phyloP scores from a whole-genome alignment of 179 eudicot species.

The Spinacia oleracea region DNA sequence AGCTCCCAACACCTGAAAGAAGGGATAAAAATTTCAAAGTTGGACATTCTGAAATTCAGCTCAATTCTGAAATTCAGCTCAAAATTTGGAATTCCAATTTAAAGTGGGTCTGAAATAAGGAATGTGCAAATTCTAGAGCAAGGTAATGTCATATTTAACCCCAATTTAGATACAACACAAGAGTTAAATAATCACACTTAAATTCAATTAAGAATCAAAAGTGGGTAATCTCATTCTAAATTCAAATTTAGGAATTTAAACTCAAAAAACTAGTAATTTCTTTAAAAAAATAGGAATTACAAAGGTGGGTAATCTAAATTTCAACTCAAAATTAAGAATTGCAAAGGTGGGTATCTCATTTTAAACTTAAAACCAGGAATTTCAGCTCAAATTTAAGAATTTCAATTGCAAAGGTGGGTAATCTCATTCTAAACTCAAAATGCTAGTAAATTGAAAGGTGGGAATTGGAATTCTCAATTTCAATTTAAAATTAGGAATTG shows the following conservation, averaged over 20 bases:
- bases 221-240: background rate
- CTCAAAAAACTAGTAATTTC: background rate
- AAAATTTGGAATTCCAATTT: background rate
- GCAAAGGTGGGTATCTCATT: background rate
- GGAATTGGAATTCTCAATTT: background rate
- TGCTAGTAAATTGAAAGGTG: too few relatives aligned
- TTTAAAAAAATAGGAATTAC: background rate
- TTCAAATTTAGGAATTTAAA: background rate
- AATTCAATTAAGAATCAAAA: background rate
- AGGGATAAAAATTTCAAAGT: background rate
- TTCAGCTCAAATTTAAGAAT: background rate
- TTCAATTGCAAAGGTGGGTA: background rate
- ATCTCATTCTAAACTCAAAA: background rate
- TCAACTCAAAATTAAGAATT: background rate
- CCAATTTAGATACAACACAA: background rate
- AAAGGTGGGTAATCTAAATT: background rate
- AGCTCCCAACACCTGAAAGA: slow-evolving; percentile 61
- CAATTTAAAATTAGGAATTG: background rate
- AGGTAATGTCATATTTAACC: background rate
- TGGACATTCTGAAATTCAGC: background rate
- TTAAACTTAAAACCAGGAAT: background rate
- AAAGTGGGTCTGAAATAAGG: background rate
- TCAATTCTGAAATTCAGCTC: background rate
- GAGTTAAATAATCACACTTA: background rate
- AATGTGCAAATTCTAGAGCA: background rate